Percentiles rank a stretch among this genome's conserved stretches.
phyloP scores from a whole-genome alignment of 2,329 filamentous ascomycete genomes.

The Parastagonospora nodorum region DNA sequence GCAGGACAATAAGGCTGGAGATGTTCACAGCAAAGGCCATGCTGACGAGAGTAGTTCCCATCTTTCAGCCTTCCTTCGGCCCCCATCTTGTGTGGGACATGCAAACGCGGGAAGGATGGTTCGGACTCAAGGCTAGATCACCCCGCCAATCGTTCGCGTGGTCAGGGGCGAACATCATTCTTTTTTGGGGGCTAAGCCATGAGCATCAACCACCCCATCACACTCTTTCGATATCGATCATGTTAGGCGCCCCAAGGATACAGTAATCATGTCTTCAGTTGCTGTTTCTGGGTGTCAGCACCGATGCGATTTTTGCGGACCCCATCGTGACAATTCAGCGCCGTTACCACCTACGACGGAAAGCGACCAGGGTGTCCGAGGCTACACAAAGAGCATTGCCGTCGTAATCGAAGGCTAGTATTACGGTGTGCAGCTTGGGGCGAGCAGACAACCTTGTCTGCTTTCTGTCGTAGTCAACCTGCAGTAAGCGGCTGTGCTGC shows the following conservation, averaged over 20 bases:
- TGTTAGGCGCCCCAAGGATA: no score
- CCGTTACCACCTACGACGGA: no score
- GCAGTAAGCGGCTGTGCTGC: constrained; percentile 27
- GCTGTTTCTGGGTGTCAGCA: no score
- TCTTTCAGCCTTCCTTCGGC: constrained; percentile 21
- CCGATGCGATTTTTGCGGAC: no score
- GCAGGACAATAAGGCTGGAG: constrained; percentile 14
- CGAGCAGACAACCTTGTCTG: no score
- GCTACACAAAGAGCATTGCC: no score
- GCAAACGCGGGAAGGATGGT: constrained; percentile 7
- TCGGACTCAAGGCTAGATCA: constrained; percentile 2
- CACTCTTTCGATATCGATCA: not conserved
- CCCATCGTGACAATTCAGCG: no score
- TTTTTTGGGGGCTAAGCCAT: constrained; percentile 2
- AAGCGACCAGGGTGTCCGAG: no score
- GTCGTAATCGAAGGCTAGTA: no score
- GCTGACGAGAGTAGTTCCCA: constrained; percentile 13
- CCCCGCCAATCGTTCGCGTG: not conserved
- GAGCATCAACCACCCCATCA: not conserved
- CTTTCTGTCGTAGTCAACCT: no score
- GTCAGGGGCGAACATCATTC: not conserved
- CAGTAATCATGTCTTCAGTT: no score
- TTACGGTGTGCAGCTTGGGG: no score
- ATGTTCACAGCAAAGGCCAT: constrained; percentile 23
- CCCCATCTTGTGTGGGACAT: constrained; percentile 30